Evolutionary conservation across 805 yeast genomes (phyloP).

Genomic region (Torulaspora franciscae): DNA sequence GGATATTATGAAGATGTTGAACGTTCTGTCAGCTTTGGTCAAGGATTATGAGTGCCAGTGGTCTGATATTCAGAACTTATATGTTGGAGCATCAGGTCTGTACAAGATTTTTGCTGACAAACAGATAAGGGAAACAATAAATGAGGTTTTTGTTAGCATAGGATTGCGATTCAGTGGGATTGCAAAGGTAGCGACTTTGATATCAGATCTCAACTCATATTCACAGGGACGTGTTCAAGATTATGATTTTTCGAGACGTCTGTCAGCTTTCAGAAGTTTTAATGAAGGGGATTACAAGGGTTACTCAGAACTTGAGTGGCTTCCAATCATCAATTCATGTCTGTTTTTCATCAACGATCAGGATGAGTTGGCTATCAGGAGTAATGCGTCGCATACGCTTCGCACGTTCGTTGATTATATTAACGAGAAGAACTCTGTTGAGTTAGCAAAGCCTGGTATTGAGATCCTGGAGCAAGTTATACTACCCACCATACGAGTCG

Average conservation of each 20-base stretch:
- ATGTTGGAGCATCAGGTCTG: conserved; percentile 49
- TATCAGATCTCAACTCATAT: conserved; percentile 66
- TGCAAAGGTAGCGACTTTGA: conserved; percentile 45
- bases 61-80: conserved; percentile 46
- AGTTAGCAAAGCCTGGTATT: conserved; percentile 28
- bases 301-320: conserved; percentile 61
- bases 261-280: conserved; percentile 60
- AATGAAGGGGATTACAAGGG: conserved; percentile 49
- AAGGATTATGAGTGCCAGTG: conserved; percentile 50
- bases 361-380: conserved; percentile 73
- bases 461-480: conserved; percentile 47
- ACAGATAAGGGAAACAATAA: conserved; percentile 56
- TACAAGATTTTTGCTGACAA: conserved; percentile 56
- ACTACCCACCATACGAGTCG: conserved; percentile 61
- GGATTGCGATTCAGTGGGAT: conserved; percentile 48
- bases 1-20: conserved; percentile 54
- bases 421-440: conserved; percentile 31
- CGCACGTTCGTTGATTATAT: conserved; percentile 60
- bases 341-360: conserved; percentile 71
- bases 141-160: conserved; percentile 54
- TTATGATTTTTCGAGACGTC: conserved; percentile 72
- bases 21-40: conserved; percentile 53
- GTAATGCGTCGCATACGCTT: conserved; percentile 64
- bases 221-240: conserved; percentile 59
- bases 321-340: conserved; percentile 64